Conservation (phyloP, 2,329 filamentous ascomycete genomes). For the Talaromyces sp. region DNA sequence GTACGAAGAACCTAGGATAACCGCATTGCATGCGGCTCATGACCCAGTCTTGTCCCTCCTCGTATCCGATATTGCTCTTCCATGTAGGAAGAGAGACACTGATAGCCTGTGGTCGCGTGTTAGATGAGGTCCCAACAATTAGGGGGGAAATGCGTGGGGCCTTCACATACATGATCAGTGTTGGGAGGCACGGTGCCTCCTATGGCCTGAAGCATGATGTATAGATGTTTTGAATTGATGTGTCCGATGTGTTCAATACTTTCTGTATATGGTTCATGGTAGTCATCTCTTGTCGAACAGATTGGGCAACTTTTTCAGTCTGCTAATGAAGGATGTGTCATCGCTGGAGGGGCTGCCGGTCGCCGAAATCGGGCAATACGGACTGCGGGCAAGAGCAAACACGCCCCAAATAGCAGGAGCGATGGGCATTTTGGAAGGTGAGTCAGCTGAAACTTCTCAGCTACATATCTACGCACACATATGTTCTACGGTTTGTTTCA, state of each 20-base stretch:
- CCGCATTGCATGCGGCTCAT: slow-evolving; percentile 79
- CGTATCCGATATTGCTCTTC: slow-evolving; percentile 85
- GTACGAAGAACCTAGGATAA: slow-evolving; percentile 93
- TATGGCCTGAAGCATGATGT: slow-evolving; percentile 42
- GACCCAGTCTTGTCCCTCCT: slow-evolving; percentile 89
- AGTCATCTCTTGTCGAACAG: background rate
- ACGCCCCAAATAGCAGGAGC: background rate
- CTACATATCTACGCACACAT: background rate
- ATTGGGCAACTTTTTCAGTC: background rate
- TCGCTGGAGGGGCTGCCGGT: slow-evolving; percentile 7
- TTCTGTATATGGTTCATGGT: background rate
- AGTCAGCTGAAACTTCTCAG: background rate
- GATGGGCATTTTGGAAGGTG: background rate
- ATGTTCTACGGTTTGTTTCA: background rate
- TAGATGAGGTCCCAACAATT: background rate
- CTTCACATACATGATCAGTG: slow-evolving; percentile 67
- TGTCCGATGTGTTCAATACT: background rate
- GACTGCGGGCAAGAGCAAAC: background rate
- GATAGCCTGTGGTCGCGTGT: slow-evolving; percentile 63
- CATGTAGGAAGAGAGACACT: slow-evolving; percentile 95
- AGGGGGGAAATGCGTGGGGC: background rate
- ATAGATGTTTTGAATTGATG: background rate
- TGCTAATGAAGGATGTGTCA: background rate
- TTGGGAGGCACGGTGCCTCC: slow-evolving; percentile 74
- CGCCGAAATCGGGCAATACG: slow-evolving; percentile 12